Conservation (phyloP, 768 basidiomycete species). For the Rhizopogon sp. region DNA sequence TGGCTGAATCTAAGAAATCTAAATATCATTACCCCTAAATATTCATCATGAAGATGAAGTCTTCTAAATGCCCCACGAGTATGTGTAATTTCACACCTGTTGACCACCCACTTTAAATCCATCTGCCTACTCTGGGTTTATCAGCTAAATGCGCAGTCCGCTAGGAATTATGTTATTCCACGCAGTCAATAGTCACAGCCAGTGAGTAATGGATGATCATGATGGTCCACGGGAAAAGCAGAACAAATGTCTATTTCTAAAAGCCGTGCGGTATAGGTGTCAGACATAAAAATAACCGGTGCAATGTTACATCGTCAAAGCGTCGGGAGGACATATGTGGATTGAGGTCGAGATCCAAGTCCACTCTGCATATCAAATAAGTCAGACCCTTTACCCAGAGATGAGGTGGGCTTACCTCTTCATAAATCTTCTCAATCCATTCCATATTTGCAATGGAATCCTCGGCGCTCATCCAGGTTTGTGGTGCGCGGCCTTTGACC, state of each 20-base stretch:
- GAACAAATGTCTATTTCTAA: background rate
- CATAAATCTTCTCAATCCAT: conserved; percentile 55
- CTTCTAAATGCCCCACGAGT: no score
- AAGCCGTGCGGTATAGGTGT: background rate
- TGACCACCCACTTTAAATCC: no score
- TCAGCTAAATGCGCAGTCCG: no score
- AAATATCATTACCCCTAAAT: no score
- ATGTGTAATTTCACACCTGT: no score
- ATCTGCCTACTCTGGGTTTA: no score
- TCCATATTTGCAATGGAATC: conserved; percentile 54
- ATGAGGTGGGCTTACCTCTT: conserved; percentile 30
- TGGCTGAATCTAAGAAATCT: no score
- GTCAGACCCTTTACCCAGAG: background rate
- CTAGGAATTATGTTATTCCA: no score
- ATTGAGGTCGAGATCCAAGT: conserved; percentile 30
- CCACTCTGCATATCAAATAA: conserved; percentile 18
- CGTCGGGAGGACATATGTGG: conserved; percentile 17
- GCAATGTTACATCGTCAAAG: conserved; percentile 3
- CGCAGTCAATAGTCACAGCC: no score
- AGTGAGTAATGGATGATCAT: no score
- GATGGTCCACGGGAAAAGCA: no score
- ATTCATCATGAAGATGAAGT: no score
- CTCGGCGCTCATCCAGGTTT: conserved; percentile 50
- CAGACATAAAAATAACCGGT: background rate
- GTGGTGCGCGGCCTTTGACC: conserved; percentile 44